Percentiles rank a stretch among this genome's conserved stretches.
Evolutionary conservation across 163 green algal species (phyloP).

Genomic region (Chlorella variabilis): DNA sequence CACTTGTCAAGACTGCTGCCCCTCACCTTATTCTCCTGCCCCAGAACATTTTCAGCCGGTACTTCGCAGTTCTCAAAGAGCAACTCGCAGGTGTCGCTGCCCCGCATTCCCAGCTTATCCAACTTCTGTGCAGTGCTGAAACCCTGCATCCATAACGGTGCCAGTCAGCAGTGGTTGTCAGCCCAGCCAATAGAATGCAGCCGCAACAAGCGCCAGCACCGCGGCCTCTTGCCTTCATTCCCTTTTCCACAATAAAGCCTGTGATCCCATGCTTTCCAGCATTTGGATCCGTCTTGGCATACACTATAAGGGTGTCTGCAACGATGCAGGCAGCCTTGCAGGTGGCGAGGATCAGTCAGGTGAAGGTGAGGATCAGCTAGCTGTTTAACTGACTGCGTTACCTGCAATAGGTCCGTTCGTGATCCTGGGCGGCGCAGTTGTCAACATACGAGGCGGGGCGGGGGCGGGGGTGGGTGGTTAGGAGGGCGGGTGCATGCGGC

Average conservation of each 20-base stretch:
- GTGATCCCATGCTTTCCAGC: slow-evolving; percentile 86
- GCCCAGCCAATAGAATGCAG: no score
- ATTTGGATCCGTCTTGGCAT: slow-evolving; percentile 88
- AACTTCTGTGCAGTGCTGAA: slow-evolving; percentile 95
- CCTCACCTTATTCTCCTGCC: slow-evolving; percentile 71
- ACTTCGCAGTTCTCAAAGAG: slow-evolving; percentile 89
- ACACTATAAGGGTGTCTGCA: slow-evolving; percentile 88
- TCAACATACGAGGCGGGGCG: no score
- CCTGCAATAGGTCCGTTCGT: slow-evolving; percentile 71
- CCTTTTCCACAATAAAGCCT: slow-evolving; percentile 91
- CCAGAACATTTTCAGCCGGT: slow-evolving; percentile 89
- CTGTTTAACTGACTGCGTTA: no score
- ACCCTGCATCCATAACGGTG: no score
- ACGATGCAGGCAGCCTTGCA: not conserved
- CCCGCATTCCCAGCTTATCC: slow-evolving; percentile 96
- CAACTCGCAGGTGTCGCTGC: slow-evolving; percentile 90
- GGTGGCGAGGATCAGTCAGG: no score
- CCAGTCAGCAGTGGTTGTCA: no score
- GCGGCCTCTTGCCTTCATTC: slow-evolving; percentile 51
- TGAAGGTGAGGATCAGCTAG: no score
- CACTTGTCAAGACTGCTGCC: no score
- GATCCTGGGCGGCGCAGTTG: no score
- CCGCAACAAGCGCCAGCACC: not conserved
- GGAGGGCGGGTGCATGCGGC: no score
- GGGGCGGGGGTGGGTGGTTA: no score